Evolutionary conservation across 2,329 filamentous ascomycete species (phyloP).

Genomic region (Fusarium setosum): DNA sequence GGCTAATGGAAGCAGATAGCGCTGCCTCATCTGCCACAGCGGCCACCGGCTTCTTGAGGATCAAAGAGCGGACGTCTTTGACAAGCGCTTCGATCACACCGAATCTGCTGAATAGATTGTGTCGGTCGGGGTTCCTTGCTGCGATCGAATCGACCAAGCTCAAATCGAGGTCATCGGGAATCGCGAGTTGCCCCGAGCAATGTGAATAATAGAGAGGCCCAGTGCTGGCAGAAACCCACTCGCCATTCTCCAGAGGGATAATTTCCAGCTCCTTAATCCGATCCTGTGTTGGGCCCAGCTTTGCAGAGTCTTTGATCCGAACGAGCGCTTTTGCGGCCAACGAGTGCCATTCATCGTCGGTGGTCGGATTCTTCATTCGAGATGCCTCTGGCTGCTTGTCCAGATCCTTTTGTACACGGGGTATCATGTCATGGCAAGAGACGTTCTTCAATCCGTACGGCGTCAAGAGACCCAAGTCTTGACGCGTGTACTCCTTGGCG

Average conservation of each 20-base stretch:
- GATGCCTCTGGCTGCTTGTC: not conserved
- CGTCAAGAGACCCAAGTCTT: slow-evolving; percentile 4
- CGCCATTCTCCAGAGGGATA: slow-evolving; percentile 24
- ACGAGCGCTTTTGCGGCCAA: slow-evolving; percentile 25
- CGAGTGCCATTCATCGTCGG: slow-evolving; percentile 26
- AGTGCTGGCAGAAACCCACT: slow-evolving; percentile 25
- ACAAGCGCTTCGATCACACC: slow-evolving; percentile 20
- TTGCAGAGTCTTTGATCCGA: not conserved
- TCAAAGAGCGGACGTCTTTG: slow-evolving; percentile 12
- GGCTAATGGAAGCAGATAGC: slow-evolving; percentile 8
- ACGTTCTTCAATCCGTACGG: slow-evolving; percentile 18
- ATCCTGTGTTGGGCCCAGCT: not conserved
- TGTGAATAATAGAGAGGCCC: slow-evolving; percentile 24
- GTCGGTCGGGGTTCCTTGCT: slow-evolving; percentile 14
- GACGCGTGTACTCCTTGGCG: slow-evolving; percentile 21
- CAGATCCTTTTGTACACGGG: slow-evolving; percentile 22
- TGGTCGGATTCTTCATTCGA: slow-evolving; percentile 18
- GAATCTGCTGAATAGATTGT: slow-evolving; percentile 21
- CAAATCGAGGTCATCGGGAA: slow-evolving; percentile 23
- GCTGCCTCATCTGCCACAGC: not conserved
- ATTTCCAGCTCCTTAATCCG: slow-evolving; percentile 12
- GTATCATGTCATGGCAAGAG: not conserved
- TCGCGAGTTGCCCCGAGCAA: slow-evolving; percentile 1
- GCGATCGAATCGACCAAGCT: slow-evolving; percentile 18
- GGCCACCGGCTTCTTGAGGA: slow-evolving; percentile 1